Percentiles rank a stretch among this genome's conserved stretches.
Evolutionary conservation across 2,329 filamentous ascomycete species (phyloP).

Genomic region (Colletotrichum tropicale): DNA sequence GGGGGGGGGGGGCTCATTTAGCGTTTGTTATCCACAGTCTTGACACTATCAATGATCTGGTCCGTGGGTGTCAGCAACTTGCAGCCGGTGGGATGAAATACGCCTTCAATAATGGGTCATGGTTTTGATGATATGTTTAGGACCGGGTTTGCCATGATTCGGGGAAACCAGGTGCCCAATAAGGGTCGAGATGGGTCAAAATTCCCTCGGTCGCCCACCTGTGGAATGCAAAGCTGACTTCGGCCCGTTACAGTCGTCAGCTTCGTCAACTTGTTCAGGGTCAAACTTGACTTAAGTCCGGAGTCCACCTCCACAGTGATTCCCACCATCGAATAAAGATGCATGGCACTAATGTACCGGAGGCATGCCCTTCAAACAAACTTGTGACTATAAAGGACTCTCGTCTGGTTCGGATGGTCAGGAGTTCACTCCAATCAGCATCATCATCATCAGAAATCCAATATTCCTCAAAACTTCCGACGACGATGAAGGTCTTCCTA

Average conservation of each 20-base stretch:
- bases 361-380: no score
- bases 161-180: not conserved
- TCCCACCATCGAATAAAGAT: not conserved
- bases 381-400: no score
- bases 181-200: no score
- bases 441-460: not conserved
- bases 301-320: no score
- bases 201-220: no score
- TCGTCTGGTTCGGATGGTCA: no score
- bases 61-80: not conserved
- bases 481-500: not conserved
- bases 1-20: not conserved
- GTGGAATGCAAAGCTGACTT: not conserved
- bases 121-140: not conserved
- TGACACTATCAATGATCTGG: fast-evolving
- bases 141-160: not conserved
- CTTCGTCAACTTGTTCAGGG: not conserved
- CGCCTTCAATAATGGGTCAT: not conserved
- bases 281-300: not conserved
- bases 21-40: not conserved
- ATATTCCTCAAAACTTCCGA: not conserved
- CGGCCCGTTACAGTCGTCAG: not conserved
- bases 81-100: not conserved
- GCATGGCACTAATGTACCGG: no score
- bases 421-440: no score